phyloP scores from a whole-genome alignment of 2,329 filamentous ascomycete genomes.

The Colletotrichum tamarilloi region DNA sequence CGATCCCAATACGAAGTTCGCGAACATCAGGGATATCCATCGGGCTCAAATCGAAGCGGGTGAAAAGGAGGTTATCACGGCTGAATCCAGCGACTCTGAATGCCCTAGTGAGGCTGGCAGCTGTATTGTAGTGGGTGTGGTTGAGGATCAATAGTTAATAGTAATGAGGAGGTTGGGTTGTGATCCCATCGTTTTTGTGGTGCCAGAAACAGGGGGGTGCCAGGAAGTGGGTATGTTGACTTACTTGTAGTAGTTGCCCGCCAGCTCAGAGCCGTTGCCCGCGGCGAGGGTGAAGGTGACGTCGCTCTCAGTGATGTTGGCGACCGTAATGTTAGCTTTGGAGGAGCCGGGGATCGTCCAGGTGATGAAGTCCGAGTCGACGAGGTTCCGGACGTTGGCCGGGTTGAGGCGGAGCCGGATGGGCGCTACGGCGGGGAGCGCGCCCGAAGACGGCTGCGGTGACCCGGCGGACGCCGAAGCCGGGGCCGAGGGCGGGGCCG shows the following conservation, averaged over 20 bases:
- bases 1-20: too few species aligned
- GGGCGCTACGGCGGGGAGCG: constrained; percentile 9
- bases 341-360: constrained; percentile 33
- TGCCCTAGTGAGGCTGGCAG: too few species aligned
- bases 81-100: too few species aligned
- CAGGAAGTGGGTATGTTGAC: too few species aligned
- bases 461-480: not conserved
- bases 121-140: too few species aligned
- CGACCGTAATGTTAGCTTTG: constrained; percentile 18
- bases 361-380: constrained; percentile 31
- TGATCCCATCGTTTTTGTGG: too few species aligned
- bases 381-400: constrained; percentile 30
- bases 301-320: constrained; percentile 18
- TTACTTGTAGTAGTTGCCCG: constrained; percentile 42
- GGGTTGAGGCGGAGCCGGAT: constrained; percentile 35
- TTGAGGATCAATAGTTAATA: too few species aligned
- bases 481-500: not conserved
- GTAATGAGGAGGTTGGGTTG: too few species aligned
- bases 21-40: too few species aligned
- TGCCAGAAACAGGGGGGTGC: too few species aligned
- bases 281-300: constrained; percentile 23
- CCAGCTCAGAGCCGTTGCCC: constrained; percentile 33
- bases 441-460: not conserved
- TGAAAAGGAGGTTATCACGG: too few species aligned
- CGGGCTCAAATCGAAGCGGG: too few species aligned